Conservation (phyloP, 2,329 filamentous ascomycete species). For the Neodidymelliopsis sp. region DNA sequence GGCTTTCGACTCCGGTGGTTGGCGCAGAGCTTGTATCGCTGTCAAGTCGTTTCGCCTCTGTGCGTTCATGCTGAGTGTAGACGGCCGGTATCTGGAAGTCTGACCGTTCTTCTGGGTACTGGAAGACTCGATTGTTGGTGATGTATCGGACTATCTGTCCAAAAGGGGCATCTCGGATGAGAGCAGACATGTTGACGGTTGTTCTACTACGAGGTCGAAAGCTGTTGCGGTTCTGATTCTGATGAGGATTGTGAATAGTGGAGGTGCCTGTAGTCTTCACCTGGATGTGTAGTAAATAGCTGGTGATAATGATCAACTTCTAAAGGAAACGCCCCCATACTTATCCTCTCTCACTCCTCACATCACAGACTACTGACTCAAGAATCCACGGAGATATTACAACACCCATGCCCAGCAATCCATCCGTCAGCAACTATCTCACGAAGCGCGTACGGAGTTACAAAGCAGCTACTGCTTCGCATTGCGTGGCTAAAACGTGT, state of each 20-base stretch:
- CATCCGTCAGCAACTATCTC: conserved; percentile 13
- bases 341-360: not conserved
- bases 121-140: conserved; percentile 61
- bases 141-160: conserved; percentile 66
- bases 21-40: conserved; percentile 14
- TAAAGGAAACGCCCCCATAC: not conserved
- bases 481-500: not conserved
- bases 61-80: conserved; percentile 44
- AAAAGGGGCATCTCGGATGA: conserved; percentile 64
- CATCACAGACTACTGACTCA: not conserved
- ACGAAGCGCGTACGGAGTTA: conserved; percentile 14
- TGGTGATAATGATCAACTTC: not conserved
- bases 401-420: not conserved
- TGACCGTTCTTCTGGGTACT: conserved; percentile 66
- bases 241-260: not conserved
- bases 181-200: conserved; percentile 40
- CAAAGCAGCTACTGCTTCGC: conserved; percentile 2
- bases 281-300: not conserved
- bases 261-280: not conserved
- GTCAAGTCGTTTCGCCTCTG: conserved; percentile 21
- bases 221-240: not conserved
- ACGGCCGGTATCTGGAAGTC: conserved; percentile 61
- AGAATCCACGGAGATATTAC: not conserved
- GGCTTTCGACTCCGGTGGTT: conserved; percentile 25
- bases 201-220: too few relatives aligned